Percentiles rank a stretch among this genome's conserved stretches.
These are phyloP conservation scores for Bremia lactucae DNA, from an alignment of 352 stramenopile genomes.

Conservation along the genomic window DNA sequence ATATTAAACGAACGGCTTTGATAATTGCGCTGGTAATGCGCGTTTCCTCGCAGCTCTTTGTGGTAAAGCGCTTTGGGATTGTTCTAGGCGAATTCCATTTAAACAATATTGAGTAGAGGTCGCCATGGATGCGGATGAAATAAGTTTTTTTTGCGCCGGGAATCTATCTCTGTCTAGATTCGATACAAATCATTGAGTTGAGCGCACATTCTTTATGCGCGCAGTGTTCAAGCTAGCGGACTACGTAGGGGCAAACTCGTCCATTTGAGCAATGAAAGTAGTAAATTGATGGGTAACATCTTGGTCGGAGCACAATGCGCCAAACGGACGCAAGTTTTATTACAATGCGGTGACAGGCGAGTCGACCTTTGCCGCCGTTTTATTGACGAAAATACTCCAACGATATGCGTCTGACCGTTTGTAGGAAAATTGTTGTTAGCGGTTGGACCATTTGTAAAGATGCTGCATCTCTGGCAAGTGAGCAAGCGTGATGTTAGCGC, in stretches of 20 bases:
- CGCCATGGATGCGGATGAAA: too few species aligned
- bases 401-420: constrained; percentile 12
- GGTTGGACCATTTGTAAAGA: constrained; percentile 55
- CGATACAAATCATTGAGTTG: constrained; percentile 45
- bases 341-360: too few species aligned
- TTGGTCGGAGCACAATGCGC: too few species aligned
- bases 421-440: constrained; percentile 42
- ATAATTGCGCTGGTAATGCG: constrained; percentile 59
- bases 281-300: constrained; percentile 1
- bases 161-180: constrained; percentile 37
- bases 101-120: constrained; percentile 39
- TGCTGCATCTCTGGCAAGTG: constrained; percentile 34
- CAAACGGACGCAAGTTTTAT: too few species aligned
- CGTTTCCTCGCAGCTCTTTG: constrained; percentile 61
- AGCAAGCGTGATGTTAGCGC: constrained; percentile 24
- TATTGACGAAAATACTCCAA: constrained; percentile 10
- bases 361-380: background rate
- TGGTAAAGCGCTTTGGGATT: constrained; percentile 32
- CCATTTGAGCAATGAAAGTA: constrained; percentile 28
- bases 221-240: constrained; percentile 14
- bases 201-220: constrained; percentile 30
- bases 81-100: constrained; percentile 45
- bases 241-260: constrained; percentile 23
- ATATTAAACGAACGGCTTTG: constrained; percentile 71
- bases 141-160: constrained; percentile 32